These are phyloP conservation scores for Tuber aestivum DNA, from an alignment of 495 filamentous ascomycete species.

Conservation along the genomic window DNA sequence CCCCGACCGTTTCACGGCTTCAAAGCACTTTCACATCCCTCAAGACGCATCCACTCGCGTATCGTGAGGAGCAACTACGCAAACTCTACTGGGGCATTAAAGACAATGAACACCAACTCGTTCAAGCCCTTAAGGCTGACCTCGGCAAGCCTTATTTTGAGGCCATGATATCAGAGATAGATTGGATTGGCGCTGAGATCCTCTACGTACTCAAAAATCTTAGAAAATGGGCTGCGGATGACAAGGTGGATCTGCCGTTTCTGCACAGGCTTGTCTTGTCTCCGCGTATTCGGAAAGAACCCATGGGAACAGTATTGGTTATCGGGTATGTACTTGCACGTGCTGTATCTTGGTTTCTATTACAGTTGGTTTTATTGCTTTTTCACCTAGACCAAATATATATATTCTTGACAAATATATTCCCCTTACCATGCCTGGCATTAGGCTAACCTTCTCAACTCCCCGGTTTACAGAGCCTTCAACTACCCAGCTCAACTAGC, in stretches of 20 bases:
- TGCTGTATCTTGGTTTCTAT: conserved; percentile 3
- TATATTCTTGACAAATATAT: neutral
- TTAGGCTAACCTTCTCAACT: neutral
- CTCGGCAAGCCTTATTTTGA: conserved; percentile 64
- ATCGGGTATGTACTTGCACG: conserved; percentile 59
- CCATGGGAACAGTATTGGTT: conserved; percentile 73
- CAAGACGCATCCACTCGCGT: conserved; percentile 74
- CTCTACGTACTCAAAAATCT: conserved; percentile 69
- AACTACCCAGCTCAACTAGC: conserved; percentile 87
- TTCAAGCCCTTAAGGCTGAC: conserved; percentile 67
- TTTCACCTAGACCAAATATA: neutral
- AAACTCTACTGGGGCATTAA: conserved; percentile 88
- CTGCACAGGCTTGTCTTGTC: conserved; percentile 51
- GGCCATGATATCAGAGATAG: conserved; percentile 30
- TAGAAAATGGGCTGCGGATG: conserved; percentile 74
- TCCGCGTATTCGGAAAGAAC: conserved; percentile 78
- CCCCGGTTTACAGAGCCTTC: conserved; percentile 54
- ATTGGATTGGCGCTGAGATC: conserved; percentile 50
- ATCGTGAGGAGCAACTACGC: conserved; percentile 74
- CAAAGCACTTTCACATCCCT: conserved; percentile 44
- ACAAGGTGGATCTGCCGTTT: conserved; percentile 58
- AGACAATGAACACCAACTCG: conserved; percentile 64
- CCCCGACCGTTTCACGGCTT: conserved; percentile 23
- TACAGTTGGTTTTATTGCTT: conserved; percentile 4
- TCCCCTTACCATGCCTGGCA: neutral